A percentile compares a stretch with the other conserved stretches of the same genome.
phyloP scores from a whole-genome alignment of 2,329 filamentous ascomycete species.

The Diaporthe humulicola region DNA sequence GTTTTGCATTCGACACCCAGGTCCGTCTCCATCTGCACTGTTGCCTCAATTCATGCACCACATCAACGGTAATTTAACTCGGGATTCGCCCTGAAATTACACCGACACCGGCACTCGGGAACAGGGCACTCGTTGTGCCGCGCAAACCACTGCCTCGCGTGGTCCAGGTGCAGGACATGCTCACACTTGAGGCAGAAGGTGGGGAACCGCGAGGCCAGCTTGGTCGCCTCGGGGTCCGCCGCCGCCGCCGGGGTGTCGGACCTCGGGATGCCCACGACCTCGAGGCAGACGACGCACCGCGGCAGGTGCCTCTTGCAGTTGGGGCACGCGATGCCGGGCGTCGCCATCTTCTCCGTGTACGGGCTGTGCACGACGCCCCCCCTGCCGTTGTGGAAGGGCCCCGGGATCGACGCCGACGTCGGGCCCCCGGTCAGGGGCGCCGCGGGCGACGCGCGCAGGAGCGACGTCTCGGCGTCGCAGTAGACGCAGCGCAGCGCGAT shows the following conservation, averaged over 20 bases:
- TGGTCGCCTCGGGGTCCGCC: conserved; percentile 56
- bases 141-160: conserved; percentile 76
- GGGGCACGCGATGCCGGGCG: conserved; percentile 74
- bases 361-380: conserved; percentile 61
- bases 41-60: neutral
- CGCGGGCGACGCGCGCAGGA: conserved; percentile 36
- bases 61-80: conserved; percentile 66
- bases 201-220: conserved; percentile 71
- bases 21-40: neutral
- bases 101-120: conserved; percentile 76
- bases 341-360: conserved; percentile 66
- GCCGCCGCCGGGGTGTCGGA: conserved; percentile 69
- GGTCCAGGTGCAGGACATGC: conserved; percentile 76
- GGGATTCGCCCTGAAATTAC: conserved; percentile 72
- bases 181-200: conserved; percentile 78
- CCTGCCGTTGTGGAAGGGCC: conserved; percentile 46
- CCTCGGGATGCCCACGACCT: conserved; percentile 74
- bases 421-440: conserved; percentile 25
- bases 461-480: conserved; percentile 73
- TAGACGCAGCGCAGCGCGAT: conserved; percentile 83
- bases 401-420: conserved; percentile 34
- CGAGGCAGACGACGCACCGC: conserved; percentile 76
- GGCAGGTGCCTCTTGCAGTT: conserved; percentile 77
- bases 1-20: neutral
- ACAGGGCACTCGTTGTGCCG: conserved; percentile 76